Evolutionary conservation across 805 yeast species (phyloP).

Genomic region (Osmozyma mogii): DNA sequence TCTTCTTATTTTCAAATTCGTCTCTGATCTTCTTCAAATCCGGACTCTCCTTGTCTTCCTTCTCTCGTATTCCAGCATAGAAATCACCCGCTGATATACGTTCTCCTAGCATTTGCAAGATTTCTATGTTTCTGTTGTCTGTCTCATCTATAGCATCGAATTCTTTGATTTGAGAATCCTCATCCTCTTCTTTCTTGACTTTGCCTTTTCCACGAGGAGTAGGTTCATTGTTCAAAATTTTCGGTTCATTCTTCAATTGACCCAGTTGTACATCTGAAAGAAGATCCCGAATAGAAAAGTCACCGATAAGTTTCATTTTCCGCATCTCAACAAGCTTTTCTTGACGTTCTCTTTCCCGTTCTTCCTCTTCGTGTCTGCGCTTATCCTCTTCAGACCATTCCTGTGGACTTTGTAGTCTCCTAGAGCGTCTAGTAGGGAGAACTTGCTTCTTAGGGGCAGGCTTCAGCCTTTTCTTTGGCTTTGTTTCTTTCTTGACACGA

Average conservation of each 20-base stretch:
- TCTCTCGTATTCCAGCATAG: conserved; percentile 43
- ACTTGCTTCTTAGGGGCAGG: conserved; percentile 16
- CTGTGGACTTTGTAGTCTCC: conserved; percentile 56
- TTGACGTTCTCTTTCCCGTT: conserved; percentile 16
- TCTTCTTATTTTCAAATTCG: conserved; percentile 42
- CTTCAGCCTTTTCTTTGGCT: conserved; percentile 8
- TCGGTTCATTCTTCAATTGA: conserved; percentile 21
- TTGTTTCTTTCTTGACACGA: conserved; percentile 21
- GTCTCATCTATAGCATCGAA: conserved; percentile 10
- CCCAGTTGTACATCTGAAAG: conserved; percentile 36
- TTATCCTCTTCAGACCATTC: conserved; percentile 29
- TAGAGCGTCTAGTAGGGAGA: conserved; percentile 65
- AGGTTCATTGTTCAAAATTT: conserved; percentile 13
- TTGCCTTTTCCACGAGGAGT: not conserved
- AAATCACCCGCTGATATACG: conserved; percentile 65
- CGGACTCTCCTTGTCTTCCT: conserved; percentile 29
- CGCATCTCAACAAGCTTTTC: conserved; percentile 26
- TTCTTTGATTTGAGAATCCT: conserved; percentile 5
- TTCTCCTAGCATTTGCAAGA: conserved; percentile 35
- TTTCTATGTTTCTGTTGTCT: conserved; percentile 22
- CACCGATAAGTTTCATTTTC: conserved; percentile 56
- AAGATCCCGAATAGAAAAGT: conserved; percentile 54
- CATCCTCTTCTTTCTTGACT: conserved; percentile 3
- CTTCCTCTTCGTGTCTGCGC: conserved; percentile 31
- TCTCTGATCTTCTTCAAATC: conserved; percentile 42